Evolutionary conservation across 352 stramenopile species (phyloP).

Genomic region (Peronospora tabacina): DNA sequence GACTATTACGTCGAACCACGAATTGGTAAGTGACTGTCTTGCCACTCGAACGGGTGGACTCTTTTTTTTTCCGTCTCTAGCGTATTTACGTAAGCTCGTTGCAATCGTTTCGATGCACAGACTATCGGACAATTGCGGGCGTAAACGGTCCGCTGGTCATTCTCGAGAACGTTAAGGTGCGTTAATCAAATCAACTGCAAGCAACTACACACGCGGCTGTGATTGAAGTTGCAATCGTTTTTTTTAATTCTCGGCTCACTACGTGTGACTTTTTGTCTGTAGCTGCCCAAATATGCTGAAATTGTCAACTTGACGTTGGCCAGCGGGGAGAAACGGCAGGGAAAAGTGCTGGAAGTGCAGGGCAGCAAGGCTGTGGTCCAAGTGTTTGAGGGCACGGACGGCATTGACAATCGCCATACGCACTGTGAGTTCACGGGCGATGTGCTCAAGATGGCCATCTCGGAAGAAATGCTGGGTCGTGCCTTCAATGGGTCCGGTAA

Average conservation of each 20-base stretch:
- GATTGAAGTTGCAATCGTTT: background rate
- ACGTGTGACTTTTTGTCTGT: conserved; percentile 6
- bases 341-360: conserved; percentile 95
- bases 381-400: conserved; percentile 98
- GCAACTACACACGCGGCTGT: background rate
- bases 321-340: conserved; percentile 91
- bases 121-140: conserved; percentile 96
- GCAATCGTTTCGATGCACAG: conserved; percentile 31
- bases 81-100: background rate
- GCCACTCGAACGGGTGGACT: background rate
- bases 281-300: conserved; percentile 96
- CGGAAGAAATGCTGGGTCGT: conserved; percentile 96
- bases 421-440: conserved; percentile 98
- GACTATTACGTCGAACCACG: conserved; percentile 84
- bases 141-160: conserved; percentile 99
- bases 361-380: conserved; percentile 93
- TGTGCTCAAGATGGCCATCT: conserved; percentile 98
- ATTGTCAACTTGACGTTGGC: conserved; percentile 98
- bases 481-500: conserved; percentile 98
- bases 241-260: no score
- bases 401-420: conserved; percentile 98
- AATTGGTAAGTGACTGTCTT: conserved; percentile 35
- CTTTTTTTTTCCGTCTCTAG: no score
- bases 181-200: no score
- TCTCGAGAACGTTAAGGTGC: conserved; percentile 98